phyloP scores from a whole-genome alignment of 345 rosid species.

The Limnanthes douglasii region DNA sequence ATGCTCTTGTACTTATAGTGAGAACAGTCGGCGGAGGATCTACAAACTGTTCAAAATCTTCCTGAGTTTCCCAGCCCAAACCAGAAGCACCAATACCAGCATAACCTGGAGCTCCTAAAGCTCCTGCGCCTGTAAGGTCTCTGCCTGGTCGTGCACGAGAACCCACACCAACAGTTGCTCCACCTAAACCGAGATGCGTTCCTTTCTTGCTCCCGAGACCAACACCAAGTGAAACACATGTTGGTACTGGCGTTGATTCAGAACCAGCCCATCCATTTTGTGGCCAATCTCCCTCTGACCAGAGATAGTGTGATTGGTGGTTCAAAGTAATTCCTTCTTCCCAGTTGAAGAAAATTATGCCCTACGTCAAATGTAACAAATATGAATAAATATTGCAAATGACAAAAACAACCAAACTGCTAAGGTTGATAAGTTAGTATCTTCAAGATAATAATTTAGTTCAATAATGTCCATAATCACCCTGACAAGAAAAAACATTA shows the following conservation, averaged over 20 bases:
- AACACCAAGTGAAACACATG: constrained; percentile 53
- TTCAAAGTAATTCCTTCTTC: constrained; percentile 24
- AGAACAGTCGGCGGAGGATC: constrained; percentile 67
- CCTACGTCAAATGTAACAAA: too few species aligned
- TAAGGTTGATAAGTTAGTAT: too few species aligned
- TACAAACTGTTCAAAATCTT: constrained; percentile 49
- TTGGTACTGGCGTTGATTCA: constrained; percentile 60
- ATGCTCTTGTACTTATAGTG: constrained; percentile 57
- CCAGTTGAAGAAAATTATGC: constrained; percentile 60
- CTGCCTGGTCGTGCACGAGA: constrained; percentile 34
- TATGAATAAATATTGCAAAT: too few species aligned
- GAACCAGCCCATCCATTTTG: constrained; percentile 78
- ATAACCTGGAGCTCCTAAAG: constrained; percentile 48
- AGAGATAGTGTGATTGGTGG: constrained; percentile 35
- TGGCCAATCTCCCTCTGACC: constrained; percentile 89
- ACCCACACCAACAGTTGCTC: constrained; percentile 44
- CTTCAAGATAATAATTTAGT: too few species aligned
- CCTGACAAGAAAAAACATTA: too few species aligned
- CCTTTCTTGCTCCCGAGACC: constrained; percentile 68
- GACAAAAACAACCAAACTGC: too few species aligned
- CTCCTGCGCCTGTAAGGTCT: constrained; percentile 33
- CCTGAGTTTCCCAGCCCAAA: constrained; percentile 73
- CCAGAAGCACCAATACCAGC: constrained; percentile 53
- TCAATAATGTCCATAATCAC: too few species aligned
- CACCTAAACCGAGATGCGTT: constrained; percentile 63